Evolutionary conservation across 768 basidiomycete genomes (phyloP).

Genomic region (Psilocybe azurescens): DNA sequence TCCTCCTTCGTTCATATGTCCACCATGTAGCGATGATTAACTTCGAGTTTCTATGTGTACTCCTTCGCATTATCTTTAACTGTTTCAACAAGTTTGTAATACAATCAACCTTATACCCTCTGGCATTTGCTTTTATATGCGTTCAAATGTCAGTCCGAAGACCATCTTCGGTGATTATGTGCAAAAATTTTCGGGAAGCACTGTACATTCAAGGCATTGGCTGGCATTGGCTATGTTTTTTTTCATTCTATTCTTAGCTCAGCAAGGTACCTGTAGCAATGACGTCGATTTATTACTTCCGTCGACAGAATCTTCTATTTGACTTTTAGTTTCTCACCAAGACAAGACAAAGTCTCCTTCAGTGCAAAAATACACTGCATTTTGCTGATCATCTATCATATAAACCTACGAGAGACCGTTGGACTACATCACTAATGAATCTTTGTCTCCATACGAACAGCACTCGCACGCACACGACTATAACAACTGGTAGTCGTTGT

Average conservation of each 20-base stretch:
- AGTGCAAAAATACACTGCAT: too few species aligned
- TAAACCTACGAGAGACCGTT: too few species aligned
- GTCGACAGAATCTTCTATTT: too few species aligned
- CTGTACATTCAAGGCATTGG: background rate
- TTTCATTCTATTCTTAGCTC: background rate
- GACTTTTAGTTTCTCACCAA: too few species aligned
- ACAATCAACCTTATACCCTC: background rate
- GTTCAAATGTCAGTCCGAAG: too few species aligned
- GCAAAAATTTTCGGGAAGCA: background rate
- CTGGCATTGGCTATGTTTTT: background rate
- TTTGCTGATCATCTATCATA: too few species aligned
- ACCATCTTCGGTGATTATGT: background rate
- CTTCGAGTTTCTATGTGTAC: background rate
- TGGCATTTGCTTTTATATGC: background rate
- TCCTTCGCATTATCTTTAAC: background rate
- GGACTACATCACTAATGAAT: too few species aligned
- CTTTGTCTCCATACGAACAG: too few species aligned
- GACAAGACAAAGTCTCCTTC: too few species aligned
- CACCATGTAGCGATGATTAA: background rate
- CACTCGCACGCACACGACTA: too few species aligned
- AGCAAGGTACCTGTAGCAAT: background rate
- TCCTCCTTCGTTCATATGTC: slow-evolving; percentile 1
- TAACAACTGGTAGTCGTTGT: too few species aligned
- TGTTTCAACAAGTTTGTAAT: background rate
- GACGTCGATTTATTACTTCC: background rate